Evolutionary conservation across 805 yeast genomes (phyloP).

Genomic region (Wickerhamomyces chambardii): DNA sequence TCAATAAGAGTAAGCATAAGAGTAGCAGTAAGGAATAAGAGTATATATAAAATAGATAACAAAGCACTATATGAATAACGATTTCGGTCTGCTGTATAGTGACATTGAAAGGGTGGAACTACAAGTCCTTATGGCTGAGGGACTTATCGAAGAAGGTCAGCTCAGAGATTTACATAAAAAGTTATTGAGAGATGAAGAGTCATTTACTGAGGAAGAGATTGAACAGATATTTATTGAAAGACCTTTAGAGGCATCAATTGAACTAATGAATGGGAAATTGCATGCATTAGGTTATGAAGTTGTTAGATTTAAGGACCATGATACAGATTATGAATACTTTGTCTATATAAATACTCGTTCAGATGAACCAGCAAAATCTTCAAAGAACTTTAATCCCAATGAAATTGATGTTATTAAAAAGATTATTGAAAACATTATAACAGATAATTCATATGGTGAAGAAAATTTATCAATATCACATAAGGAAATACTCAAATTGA

Average conservation of each 20-base stretch:
- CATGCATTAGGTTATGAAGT: conserved; percentile 28
- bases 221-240: conserved; percentile 1
- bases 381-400: conserved; percentile 23
- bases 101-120: neutral
- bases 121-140: neutral
- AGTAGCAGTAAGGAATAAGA: no score
- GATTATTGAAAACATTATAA: conserved; percentile 28
- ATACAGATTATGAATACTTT: conserved; percentile 22
- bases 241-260: conserved; percentile 12
- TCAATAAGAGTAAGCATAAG: neutral
- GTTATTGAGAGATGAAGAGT: neutral
- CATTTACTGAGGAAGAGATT: conserved; percentile 1
- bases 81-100: neutral
- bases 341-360: conserved; percentile 24
- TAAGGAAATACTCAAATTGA: conserved; percentile 11
- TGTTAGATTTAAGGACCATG: conserved; percentile 25
- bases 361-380: conserved; percentile 26
- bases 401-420: conserved; percentile 33
- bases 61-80: neutral
- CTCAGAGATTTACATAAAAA: neutral
- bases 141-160: neutral
- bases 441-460: conserved; percentile 4
- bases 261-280: conserved; percentile 15
- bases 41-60: no score
- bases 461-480: conserved; percentile 25